Conservation (phyloP, 306 rosid genomes). For the Inga laurina region DNA sequence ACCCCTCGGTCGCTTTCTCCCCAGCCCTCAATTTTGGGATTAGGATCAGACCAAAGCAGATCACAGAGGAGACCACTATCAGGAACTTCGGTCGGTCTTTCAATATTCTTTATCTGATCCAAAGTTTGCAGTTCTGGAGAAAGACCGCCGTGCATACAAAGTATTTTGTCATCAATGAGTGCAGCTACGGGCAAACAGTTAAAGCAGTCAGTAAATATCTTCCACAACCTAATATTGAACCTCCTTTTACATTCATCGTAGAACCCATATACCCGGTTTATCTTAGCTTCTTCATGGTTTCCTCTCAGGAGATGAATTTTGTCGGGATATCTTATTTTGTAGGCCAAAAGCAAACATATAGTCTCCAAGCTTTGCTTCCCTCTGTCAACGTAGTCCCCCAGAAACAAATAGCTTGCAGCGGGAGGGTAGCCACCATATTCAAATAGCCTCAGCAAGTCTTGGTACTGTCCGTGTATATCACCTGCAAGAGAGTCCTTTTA, state of each 20-base stretch:
- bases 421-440: slow-evolving; percentile 83
- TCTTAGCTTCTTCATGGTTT: slow-evolving; percentile 92
- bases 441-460: slow-evolving; percentile 70
- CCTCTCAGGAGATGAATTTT: slow-evolving; percentile 71
- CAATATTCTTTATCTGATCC: slow-evolving; percentile 65
- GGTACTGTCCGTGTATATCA: slow-evolving; percentile 90
- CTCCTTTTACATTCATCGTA: slow-evolving; percentile 90
- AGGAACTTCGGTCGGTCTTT: slow-evolving; percentile 77
- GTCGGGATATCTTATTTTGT: slow-evolving; percentile 77
- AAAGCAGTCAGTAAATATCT: slow-evolving; percentile 81
- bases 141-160: slow-evolving; percentile 87
- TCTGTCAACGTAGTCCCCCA: slow-evolving; percentile 87
- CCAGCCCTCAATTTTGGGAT: slow-evolving; percentile 63
- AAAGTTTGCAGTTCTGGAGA: slow-evolving; percentile 72
- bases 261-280: slow-evolving; percentile 82
- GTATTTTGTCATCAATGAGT: slow-evolving; percentile 67
- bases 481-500: slow-evolving; percentile 53
- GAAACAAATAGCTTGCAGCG: slow-evolving; percentile 71
- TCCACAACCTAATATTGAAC: slow-evolving; percentile 86
- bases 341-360: slow-evolving; percentile 80
- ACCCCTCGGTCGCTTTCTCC: slow-evolving; percentile 76
- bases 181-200: slow-evolving; percentile 89
- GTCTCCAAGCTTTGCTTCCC: slow-evolving; percentile 95
- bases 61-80: slow-evolving; percentile 79
- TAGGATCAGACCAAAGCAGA: slow-evolving; percentile 91